Base-by-base conservation (phyloP, 495 filamentous ascomycete species). In the Aspergillus taichungensis region DNA sequence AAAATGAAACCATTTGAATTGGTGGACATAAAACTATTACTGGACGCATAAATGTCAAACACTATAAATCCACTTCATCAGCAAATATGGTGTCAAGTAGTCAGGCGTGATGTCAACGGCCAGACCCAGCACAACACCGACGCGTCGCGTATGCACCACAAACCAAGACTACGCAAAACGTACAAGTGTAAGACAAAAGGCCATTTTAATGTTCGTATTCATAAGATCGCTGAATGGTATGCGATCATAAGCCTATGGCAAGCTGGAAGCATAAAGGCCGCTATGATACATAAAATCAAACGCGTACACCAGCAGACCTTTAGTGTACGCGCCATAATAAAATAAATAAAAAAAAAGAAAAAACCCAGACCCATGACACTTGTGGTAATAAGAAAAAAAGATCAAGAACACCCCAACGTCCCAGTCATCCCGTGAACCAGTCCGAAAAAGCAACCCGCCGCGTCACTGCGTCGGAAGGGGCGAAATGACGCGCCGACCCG, bases 381-480 rank as follows among this genome's bases (percentile, higher is more conserved):
- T 61, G 59, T 59, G 37, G 40, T 37, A 50, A 44, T 54, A 54
- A 67, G 60, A 62, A 67, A 61, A 62, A 65, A 57, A 67, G 62
- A 63, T 61, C 60, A 67, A 71, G 61, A 72, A 72, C 69, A 72
- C 69, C 69, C 63, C 66, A 70, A 73, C 69, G 69, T 68, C 69
- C 69, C 66, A 58, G 60, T 69, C 66, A 65, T 73, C 71, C 69
- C 69, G 56, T 67, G 54, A 67, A 66, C 65, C 62, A 63, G 62
- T 61, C 64, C 63, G 62, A 61, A 67, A 66, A 70, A 64, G 57
- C 55, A 64, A 57, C 44, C 55, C 57, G 53, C 53, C 61, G 57
- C 60, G 60, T 63, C 51, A 54, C 57, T 50, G 55, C 56, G 52
- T 53, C 53, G 57, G 60, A 56, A 56, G 54, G 57, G 54, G 50